A percentile compares a stretch with the other conserved stretches of the same genome.
These are phyloP conservation scores for Clonostachys chloroleuca DNA, from an alignment of 2,329 filamentous ascomycete genomes.

Conservation along the genomic window DNA sequence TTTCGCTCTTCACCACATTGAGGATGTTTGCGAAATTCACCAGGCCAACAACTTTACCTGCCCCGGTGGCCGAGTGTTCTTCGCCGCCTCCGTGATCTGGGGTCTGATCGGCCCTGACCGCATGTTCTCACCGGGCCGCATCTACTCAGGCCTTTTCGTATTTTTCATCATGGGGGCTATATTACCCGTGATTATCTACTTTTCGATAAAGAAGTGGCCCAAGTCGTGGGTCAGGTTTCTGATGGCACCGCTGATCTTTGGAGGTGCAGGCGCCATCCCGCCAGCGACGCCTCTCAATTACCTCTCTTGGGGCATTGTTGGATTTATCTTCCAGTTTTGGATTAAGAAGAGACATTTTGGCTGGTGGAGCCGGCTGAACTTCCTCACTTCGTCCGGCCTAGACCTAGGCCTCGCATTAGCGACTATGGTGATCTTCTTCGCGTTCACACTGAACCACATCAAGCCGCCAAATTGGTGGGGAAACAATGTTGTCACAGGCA, in stretches of 20 bases:
- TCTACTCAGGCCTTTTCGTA: constrained; percentile 55
- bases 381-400: constrained; percentile 64
- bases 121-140: constrained; percentile 58
- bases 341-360: constrained; percentile 59
- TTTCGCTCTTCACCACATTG: constrained; percentile 55
- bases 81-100: constrained; percentile 64
- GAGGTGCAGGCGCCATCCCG: constrained; percentile 52
- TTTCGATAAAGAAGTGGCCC: constrained; percentile 42
- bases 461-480: constrained; percentile 67
- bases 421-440: constrained; percentile 67
- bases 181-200: constrained; percentile 47
- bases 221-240: constrained; percentile 44
- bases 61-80: constrained; percentile 60
- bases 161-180: constrained; percentile 56
- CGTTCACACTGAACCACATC: constrained; percentile 59
- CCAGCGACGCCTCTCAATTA: constrained; percentile 72
- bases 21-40: constrained; percentile 54
- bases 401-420: constrained; percentile 64
- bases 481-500: constrained; percentile 51
- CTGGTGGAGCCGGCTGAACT: constrained; percentile 75
- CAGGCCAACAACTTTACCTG: constrained; percentile 59
- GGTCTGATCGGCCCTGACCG: constrained; percentile 59
- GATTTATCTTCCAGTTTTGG: constrained; percentile 65
- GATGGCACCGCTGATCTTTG: constrained; percentile 61
- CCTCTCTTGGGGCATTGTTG: constrained; percentile 68